Percentiles rank a stretch among this genome's conserved stretches.
Conservation (phyloP, 1,284 basidiomycete genomes). For the Meira miltonrushii region DNA sequence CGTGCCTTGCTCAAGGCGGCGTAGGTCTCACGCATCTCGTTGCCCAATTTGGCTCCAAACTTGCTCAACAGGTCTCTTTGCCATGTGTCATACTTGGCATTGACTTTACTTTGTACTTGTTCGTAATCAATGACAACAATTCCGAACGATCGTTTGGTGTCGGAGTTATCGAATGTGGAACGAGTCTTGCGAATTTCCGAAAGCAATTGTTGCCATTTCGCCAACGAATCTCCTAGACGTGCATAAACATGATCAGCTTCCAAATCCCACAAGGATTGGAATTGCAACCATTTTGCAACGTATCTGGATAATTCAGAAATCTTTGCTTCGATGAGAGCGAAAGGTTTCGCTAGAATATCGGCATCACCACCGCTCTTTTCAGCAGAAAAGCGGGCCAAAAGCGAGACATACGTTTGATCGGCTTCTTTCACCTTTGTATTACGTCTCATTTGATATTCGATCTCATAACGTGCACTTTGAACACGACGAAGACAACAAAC, state of each 20-base stretch:
- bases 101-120: constrained; percentile 92
- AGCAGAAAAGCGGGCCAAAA: constrained; percentile 67
- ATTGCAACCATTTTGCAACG: constrained; percentile 94
- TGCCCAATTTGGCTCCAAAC: constrained; percentile 85
- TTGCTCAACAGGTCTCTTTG: constrained; percentile 86
- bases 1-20: constrained; percentile 83
- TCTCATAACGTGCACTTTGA: constrained; percentile 91
- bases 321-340: constrained; percentile 80
- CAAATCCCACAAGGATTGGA: constrained; percentile 97
- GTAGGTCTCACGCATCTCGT: constrained; percentile 94
- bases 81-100: constrained; percentile 97
- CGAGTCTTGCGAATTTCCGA: constrained; percentile 94
- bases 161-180: constrained; percentile 91
- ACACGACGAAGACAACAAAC: constrained; percentile 83
- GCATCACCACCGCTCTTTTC: constrained; percentile 50
- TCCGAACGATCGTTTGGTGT: constrained; percentile 80
- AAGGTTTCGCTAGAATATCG: constrained; percentile 72
- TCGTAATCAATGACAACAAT: constrained; percentile 95
- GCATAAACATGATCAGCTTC: constrained; percentile 94
- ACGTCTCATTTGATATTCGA: constrained; percentile 53
- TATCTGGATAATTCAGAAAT: constrained; percentile 80
- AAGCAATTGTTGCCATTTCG: constrained; percentile 85
- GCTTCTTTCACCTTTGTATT: constrained; percentile 12
- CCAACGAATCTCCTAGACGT: constrained; percentile 84
- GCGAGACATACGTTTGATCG: constrained; percentile 63